phyloP scores from a whole-genome alignment of 176 grass and related monocot species.

The Olyra latifolia region DNA sequence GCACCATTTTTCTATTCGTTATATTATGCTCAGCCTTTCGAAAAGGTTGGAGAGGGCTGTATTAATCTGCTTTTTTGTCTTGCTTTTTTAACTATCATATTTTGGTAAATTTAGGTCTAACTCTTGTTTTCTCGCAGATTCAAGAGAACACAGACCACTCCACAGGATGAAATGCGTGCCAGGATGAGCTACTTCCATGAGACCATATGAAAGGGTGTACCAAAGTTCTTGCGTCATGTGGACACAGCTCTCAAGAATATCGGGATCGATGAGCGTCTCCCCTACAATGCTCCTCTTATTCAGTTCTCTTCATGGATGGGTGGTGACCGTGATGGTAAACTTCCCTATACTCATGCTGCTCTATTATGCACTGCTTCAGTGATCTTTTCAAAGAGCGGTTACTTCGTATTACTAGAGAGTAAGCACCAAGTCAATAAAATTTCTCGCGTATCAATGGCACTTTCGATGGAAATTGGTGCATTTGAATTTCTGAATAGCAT shows the following conservation, averaged over 20 bases:
- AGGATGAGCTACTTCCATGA: constrained; percentile 95
- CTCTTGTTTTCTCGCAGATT: constrained; percentile 45
- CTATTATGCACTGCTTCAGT: no score
- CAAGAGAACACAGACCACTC: constrained; percentile 67
- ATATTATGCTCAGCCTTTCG: not conserved
- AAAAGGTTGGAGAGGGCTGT: not conserved
- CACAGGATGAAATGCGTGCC: constrained; percentile 91
- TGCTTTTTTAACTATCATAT: not conserved
- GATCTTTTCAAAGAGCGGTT: not conserved
- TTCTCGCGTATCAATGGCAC: not conserved
- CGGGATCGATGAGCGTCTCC: constrained; percentile 75
- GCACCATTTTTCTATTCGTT: not conserved
- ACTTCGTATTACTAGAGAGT: not conserved
- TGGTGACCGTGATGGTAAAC: constrained; percentile 82
- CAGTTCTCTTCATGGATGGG: constrained; percentile 96
- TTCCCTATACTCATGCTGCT: not conserved
- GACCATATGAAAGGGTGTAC: constrained; percentile 92
- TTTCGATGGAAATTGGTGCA: not conserved
- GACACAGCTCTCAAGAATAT: constrained; percentile 88
- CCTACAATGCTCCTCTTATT: constrained; percentile 74
- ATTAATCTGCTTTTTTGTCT: not conserved
- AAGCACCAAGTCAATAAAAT: not conserved
- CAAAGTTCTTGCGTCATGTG: constrained; percentile 79
- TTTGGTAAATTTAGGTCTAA: not conserved
- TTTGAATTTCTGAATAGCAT: not conserved